Evolutionary conservation across 805 yeast species (phyloP).

Genomic region (Lipomyces japonicus): DNA sequence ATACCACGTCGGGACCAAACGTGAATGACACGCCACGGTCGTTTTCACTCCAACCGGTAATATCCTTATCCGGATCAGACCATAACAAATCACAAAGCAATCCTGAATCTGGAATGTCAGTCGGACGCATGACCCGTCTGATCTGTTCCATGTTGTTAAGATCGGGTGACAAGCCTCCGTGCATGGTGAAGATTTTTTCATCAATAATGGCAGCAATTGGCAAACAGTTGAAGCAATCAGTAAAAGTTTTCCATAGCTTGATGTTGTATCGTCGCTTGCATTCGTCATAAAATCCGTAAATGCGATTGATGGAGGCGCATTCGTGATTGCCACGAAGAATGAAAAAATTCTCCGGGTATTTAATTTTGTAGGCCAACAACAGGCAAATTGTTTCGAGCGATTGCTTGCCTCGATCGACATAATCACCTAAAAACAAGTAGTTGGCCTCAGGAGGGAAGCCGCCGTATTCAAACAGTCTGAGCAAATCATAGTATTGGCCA

Average conservation of each 20-base stretch:
- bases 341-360: slow-evolving; percentile 96
- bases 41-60: slow-evolving; percentile 97
- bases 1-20: slow-evolving; percentile 96
- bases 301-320: slow-evolving; percentile 95
- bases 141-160: slow-evolving; percentile 97
- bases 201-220: slow-evolving; percentile 98
- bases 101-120: slow-evolving; percentile 98
- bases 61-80: slow-evolving; percentile 98
- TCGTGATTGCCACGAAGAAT: slow-evolving; percentile 97
- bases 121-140: slow-evolving; percentile 98
- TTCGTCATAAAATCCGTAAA: slow-evolving; percentile 97
- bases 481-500: slow-evolving; percentile 93
- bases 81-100: slow-evolving; percentile 91
- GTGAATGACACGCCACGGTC: slow-evolving; percentile 98
- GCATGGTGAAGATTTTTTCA: slow-evolving; percentile 97
- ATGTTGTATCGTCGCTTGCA: slow-evolving; percentile 97
- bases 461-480: slow-evolving; percentile 93
- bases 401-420: slow-evolving; percentile 98
- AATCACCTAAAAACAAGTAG: slow-evolving; percentile 92
- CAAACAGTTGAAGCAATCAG: slow-evolving; percentile 96
- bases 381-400: slow-evolving; percentile 95
- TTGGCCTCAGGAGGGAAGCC: slow-evolving; percentile 99
- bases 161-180: slow-evolving; percentile 97
- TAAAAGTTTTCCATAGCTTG: slow-evolving; percentile 96
- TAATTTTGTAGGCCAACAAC: slow-evolving; percentile 90